Evolutionary conservation across 1,284 basidiomycete species (phyloP).

Genomic region (Pterula multifida): DNA sequence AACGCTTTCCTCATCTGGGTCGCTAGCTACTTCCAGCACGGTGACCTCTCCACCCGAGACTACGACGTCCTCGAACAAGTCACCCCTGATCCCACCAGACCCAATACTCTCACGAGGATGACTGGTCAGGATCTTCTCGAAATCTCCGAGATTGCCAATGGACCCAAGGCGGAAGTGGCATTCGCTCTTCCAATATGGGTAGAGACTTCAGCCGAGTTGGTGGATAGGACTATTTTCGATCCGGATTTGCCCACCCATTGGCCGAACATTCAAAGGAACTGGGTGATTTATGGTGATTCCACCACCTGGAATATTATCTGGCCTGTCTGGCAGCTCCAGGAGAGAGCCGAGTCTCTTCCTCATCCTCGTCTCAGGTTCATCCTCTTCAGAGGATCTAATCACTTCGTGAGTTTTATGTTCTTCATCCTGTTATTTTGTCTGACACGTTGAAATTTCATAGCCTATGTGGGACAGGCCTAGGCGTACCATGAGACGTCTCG

Average conservation of each 20-base stretch:
- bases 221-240: neutral
- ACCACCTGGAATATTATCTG: neutral
- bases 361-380: neutral
- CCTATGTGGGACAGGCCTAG: neutral
- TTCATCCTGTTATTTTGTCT: neutral
- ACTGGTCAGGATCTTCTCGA: neutral
- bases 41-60: neutral
- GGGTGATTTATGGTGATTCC: neutral
- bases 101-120: neutral
- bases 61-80: neutral
- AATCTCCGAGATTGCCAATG: neutral
- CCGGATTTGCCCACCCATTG: neutral
- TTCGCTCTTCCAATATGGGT: neutral
- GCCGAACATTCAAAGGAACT: neutral
- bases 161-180: neutral
- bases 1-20: slow-evolving; percentile 13
- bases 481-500: too few relatives aligned
- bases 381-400: neutral
- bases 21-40: slow-evolving; percentile 10
- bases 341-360: neutral
- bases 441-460: neutral
- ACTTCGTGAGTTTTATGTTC: neutral
- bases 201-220: neutral
- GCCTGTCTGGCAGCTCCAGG: neutral
- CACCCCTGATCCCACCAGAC: neutral